A percentile compares a stretch with the other conserved stretches of the same genome.
Conservation (phyloP, 129 eudicot genomes). For the Artemisia annua region DNA sequence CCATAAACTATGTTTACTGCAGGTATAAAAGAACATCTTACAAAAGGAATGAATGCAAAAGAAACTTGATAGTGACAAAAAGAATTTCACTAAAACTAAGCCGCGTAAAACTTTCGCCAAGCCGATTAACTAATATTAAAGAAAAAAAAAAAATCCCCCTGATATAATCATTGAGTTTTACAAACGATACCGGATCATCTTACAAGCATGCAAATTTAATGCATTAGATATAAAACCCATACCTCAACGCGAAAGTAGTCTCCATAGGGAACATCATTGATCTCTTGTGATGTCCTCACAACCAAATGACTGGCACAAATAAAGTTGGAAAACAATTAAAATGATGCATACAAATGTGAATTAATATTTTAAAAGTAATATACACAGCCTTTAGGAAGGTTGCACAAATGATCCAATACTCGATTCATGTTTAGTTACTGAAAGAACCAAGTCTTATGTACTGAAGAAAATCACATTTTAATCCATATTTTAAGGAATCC, state of each 20-base stretch:
- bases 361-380: slow-evolving; percentile 4
- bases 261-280: slow-evolving; percentile 89
- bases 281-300: slow-evolving; percentile 81
- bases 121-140: no score
- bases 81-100: no score
- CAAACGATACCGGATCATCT: neutral
- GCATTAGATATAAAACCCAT: slow-evolving; percentile 27
- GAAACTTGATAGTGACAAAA: neutral
- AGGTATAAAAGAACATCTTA: neutral
- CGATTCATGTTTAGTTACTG: neutral
- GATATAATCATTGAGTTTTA: neutral
- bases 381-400: slow-evolving; percentile 12
- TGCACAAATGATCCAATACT: slow-evolving; percentile 11
- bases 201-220: slow-evolving; percentile 15
- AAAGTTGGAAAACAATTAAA: slow-evolving; percentile 14
- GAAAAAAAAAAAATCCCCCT: neutral
- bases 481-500: neutral
- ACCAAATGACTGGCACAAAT: slow-evolving; percentile 74
- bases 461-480: neutral
- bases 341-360: slow-evolving; percentile 20
- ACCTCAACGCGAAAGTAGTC: slow-evolving; percentile 97
- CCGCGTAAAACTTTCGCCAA: no score
- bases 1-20: neutral
- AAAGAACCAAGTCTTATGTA: no score
- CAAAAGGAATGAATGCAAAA: neutral